phyloP scores from a whole-genome alignment of 2,329 filamentous ascomycete species.

The Botrytis galanthina region DNA sequence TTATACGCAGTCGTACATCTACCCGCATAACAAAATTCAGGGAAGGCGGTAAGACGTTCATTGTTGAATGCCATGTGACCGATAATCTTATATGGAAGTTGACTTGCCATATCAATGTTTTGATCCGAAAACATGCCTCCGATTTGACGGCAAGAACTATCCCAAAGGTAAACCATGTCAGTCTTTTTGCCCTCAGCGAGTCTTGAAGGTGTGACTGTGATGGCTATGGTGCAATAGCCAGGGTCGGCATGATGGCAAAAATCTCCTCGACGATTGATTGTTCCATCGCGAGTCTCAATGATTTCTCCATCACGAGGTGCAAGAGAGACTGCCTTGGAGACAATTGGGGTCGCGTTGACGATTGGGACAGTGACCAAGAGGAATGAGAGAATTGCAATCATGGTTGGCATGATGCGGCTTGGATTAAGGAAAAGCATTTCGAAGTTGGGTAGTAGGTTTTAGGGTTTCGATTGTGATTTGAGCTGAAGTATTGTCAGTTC shows the following conservation, averaged over 20 bases:
- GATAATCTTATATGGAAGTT: constrained; percentile 7
- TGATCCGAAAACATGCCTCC: background rate
- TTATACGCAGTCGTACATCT: background rate
- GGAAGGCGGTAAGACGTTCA: background rate
- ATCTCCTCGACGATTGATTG: background rate
- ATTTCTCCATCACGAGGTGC: background rate
- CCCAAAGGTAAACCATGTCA: background rate
- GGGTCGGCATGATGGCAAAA: background rate
- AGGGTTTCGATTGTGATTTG: background rate
- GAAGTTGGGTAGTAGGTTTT: background rate
- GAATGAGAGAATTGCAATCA: background rate
- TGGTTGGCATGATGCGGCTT: background rate
- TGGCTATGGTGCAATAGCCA: background rate
- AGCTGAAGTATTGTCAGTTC: background rate
- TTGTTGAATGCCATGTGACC: background rate
- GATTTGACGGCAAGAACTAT: background rate
- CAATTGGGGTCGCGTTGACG: background rate
- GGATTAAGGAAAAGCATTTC: background rate
- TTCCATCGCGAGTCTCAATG: background rate
- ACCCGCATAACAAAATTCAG: background rate
- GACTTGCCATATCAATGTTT: background rate
- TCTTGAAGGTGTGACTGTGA: background rate
- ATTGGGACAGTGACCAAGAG: too few relatives aligned
- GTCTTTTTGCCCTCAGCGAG: fast-evolving
- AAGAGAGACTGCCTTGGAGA: background rate